Percentiles rank a stretch among this genome's conserved stretches.
These are phyloP conservation scores for Stemphylium lycopersici DNA, from an alignment of 2,329 filamentous ascomycete species.

Conservation along the genomic window DNA sequence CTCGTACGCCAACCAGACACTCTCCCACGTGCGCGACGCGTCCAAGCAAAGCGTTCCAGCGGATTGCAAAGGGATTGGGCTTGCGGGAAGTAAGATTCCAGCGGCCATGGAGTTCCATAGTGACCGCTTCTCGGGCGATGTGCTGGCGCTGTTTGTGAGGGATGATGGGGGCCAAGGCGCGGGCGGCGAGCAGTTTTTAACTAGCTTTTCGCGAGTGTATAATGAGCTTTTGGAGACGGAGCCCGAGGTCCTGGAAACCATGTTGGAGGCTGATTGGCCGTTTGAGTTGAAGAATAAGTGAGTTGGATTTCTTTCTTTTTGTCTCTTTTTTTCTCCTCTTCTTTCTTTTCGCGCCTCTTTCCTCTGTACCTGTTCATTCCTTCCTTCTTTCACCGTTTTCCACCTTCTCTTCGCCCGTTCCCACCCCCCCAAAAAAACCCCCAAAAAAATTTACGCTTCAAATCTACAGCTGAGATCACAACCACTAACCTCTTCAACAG, in stretches of 20 bases:
- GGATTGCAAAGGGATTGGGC: constrained; percentile 43
- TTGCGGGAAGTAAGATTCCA: constrained; percentile 47
- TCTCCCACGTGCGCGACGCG: constrained; percentile 47
- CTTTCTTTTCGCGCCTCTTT: not conserved
- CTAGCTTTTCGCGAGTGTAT: constrained; percentile 45
- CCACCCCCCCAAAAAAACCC: too few species aligned
- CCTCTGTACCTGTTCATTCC: too few species aligned
- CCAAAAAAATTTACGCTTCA: too few species aligned
- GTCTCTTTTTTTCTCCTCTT: not conserved
- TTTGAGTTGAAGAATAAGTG: constrained; percentile 49
- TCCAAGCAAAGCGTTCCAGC: constrained; percentile 40
- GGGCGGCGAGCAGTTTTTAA: constrained; percentile 44
- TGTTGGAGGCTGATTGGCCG: constrained; percentile 44
- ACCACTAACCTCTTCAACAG: constrained; percentile 16
- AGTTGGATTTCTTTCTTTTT: constrained; percentile 9
- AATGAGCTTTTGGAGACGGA: constrained; percentile 43
- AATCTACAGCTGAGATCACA: too few species aligned
- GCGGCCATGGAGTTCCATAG: constrained; percentile 47
- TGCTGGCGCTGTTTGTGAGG: constrained; percentile 44
- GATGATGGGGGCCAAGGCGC: constrained; percentile 38
- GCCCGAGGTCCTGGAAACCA: constrained; percentile 44
- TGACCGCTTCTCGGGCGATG: constrained; percentile 47
- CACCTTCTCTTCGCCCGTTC: too few species aligned
- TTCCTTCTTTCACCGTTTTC: too few species aligned
- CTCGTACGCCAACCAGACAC: constrained; percentile 47